phyloP scores from a whole-genome alignment of 495 filamentous ascomycete genomes.

The Cudoniella acicularis region DNA sequence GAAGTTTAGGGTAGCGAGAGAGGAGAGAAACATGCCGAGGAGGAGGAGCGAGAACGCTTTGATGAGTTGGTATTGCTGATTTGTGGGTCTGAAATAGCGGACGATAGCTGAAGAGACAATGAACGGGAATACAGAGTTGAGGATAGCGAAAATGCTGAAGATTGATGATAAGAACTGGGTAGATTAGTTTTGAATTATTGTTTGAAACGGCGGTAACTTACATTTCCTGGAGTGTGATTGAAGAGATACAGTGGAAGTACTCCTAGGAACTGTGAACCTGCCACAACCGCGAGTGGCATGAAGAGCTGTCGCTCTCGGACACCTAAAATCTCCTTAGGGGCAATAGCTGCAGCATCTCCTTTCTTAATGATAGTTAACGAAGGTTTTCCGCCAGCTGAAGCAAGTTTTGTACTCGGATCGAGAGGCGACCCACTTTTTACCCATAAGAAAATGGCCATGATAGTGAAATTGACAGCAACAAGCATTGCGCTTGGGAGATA shows the following conservation, averaged over 20 bases:
- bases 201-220: slow-evolving; percentile 37
- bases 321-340: slow-evolving; percentile 24
- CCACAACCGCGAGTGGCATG: slow-evolving; percentile 70
- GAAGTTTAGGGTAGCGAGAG: slow-evolving; percentile 96
- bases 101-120: slow-evolving; percentile 51
- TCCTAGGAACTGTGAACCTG: slow-evolving; percentile 69
- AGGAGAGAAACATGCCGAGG: slow-evolving; percentile 84
- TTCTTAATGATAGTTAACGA: slow-evolving; percentile 13
- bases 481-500: slow-evolving; percentile 97
- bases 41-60: slow-evolving; percentile 90
- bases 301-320: slow-evolving; percentile 70
- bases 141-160: slow-evolving; percentile 54
- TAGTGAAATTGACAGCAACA: slow-evolving; percentile 88
- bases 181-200: background rate
- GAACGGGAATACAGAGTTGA: slow-evolving; percentile 57
- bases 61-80: slow-evolving; percentile 70
- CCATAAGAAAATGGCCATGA: slow-evolving; percentile 93
- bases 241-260: slow-evolving; percentile 83
- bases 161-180: slow-evolving; percentile 50
- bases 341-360: slow-evolving; percentile 17
- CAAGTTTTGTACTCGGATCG: slow-evolving; percentile 21
- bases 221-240: slow-evolving; percentile 65
- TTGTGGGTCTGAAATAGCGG: slow-evolving; percentile 46
- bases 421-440: slow-evolving; percentile 65
- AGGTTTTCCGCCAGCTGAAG: slow-evolving; percentile 20